Evolutionary conservation across 2,329 filamentous ascomycete genomes (phyloP), one percentile per base, ranked within the genome.

Genomic region (Shiraia sp.): DNA sequence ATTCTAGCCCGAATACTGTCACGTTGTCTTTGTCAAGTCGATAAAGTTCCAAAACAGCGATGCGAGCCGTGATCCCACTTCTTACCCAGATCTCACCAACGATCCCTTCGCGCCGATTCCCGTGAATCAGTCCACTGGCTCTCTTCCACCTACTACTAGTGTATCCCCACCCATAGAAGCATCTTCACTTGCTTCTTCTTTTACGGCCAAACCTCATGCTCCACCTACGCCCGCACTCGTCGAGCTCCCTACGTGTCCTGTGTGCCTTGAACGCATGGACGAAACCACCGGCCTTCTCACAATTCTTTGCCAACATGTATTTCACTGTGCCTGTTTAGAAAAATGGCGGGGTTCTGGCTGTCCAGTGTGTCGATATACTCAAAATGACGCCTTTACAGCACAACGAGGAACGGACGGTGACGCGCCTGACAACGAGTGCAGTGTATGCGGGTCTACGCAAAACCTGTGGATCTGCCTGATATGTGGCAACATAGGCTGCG

Each of bases 181-280:
- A 32, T 45, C 65, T 10, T 53, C 62, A 4, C 42, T 68, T 6
- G 59, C 73, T 4, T 70, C 74, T 12, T 73, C 77, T 12, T 70
- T 82, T 10, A 79, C 79, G 2, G 75, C 74, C 6, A 86, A 85
- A 61, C 83, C 83, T 9, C 72, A 81, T n/a, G 80, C 83, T 10
- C 83, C 83, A n/a, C 82, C 82, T 2, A 96, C 92, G 1, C 88
- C 91, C 1, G 87, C 88, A 35, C 78, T 97, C 1, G 80, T 96
- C 39, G 93, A 99, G 71, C 75, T 99, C 10, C 93, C 93, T 2
- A 97, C 93, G 1, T 99, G 93, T 53, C 91, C 93, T 0, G 93
- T 99, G 8, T 99, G 93, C 55, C 79, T 99, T 4, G 93, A 99
- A 68, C 86, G 92, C 33, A 99, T 99, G 93, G 93, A 99, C 61